These are phyloP conservation scores for Boletellus sp. DNA, from an alignment of 768 basidiomycete species.

Conservation along the genomic window DNA sequence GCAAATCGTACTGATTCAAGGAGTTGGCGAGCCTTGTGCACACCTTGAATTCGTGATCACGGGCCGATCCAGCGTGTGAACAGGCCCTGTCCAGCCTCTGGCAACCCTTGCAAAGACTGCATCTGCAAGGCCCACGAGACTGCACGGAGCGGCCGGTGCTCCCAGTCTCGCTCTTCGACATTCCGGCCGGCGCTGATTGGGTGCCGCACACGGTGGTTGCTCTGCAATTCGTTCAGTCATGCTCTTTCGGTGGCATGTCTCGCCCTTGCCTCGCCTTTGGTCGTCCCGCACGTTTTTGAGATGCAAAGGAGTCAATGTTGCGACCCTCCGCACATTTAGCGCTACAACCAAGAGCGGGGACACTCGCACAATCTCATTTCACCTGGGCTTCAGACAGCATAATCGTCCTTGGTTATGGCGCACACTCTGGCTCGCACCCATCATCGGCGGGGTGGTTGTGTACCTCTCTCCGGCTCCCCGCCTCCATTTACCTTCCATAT, in stretches of 20 bases:
- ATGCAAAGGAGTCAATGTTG: neutral
- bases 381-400: constrained; percentile 17
- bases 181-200: constrained; percentile 31
- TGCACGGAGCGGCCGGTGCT: constrained; percentile 14
- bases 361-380: constrained; percentile 10
- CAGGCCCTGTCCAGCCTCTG: no score
- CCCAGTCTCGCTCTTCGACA: neutral
- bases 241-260: constrained; percentile 19
- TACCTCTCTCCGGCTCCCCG: constrained; percentile 44
- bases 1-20: no score
- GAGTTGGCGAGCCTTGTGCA: no score
- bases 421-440: constrained; percentile 51
- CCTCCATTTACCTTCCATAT: constrained; percentile 43
- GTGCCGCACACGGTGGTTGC: constrained; percentile 43
- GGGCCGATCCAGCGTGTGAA: no score
- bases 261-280: constrained; percentile 26
- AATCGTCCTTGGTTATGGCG: constrained; percentile 28
- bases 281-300: constrained; percentile 17
- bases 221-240: constrained; percentile 17
- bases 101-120: neutral
- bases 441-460: constrained; percentile 52
- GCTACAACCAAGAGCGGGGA: constrained; percentile 2
- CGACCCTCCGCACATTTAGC: constrained; percentile 26
- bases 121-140: constrained; percentile 11
- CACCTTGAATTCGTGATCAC: no score